Percentiles rank a stretch among this genome's conserved stretches.
Evolutionary conservation across 2,329 filamentous ascomycete species (phyloP).

Genomic region (Diplodia scrobiculata): DNA sequence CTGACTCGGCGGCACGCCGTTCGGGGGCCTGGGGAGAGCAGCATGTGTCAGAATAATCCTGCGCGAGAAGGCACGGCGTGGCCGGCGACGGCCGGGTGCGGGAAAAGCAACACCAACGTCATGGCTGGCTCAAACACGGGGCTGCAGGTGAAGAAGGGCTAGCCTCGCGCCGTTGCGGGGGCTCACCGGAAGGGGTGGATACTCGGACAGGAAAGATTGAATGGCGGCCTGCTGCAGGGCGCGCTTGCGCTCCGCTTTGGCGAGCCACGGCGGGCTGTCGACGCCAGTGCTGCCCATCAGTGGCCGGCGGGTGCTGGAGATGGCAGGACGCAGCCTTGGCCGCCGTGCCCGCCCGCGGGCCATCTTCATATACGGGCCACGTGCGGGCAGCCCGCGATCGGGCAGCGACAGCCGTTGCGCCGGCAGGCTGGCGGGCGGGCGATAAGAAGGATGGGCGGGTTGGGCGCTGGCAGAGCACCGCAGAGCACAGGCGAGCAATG

Average conservation of each 20-base stretch:
- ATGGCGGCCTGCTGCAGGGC: slow-evolving; percentile 18
- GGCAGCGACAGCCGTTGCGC: slow-evolving; percentile 15
- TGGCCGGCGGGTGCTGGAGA: neutral
- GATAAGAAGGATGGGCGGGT: slow-evolving; percentile 4
- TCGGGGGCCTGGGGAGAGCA: neutral
- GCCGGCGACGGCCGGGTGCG: slow-evolving; percentile 7
- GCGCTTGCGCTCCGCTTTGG: slow-evolving; percentile 19
- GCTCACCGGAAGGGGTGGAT: slow-evolving; percentile 6
- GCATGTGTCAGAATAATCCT: neutral
- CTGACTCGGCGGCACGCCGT: neutral
- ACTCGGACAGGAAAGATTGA: slow-evolving; percentile 14
- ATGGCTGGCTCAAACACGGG: slow-evolving; percentile 11
- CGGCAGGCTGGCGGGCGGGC: neutral
- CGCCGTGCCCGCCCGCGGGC: neutral
- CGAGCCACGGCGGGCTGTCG: slow-evolving; percentile 6
- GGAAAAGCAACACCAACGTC: neutral
- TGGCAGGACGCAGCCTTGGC: neutral
- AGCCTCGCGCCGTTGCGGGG: neutral
- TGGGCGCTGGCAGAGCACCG: neutral
- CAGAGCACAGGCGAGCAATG: neutral
- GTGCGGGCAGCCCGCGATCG: slow-evolving; percentile 5
- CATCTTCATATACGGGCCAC: slow-evolving; percentile 6
- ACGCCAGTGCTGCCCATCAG: slow-evolving; percentile 8
- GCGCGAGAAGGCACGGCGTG: slow-evolving; percentile 4
- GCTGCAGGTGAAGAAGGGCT: neutral